Conservation (phyloP, 2,329 filamentous ascomycete genomes). For the Fusarium bulbicola region DNA sequence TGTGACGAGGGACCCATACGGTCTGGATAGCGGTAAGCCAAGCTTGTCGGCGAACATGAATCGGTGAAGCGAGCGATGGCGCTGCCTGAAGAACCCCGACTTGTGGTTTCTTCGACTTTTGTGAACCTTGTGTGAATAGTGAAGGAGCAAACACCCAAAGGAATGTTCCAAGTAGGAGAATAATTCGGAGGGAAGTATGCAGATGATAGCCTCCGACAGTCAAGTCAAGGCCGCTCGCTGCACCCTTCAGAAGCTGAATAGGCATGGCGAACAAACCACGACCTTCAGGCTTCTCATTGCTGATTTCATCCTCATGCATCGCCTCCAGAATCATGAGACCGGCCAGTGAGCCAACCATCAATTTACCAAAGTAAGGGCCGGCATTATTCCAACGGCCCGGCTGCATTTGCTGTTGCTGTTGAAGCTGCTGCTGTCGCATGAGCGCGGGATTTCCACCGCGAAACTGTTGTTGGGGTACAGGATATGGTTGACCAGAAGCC, state of each 20-base stretch:
- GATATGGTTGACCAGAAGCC: slow-evolving; percentile 64
- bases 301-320: slow-evolving; percentile 71
- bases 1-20: slow-evolving; percentile 89
- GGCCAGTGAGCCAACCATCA: slow-evolving; percentile 93
- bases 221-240: slow-evolving; percentile 60
- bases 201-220: slow-evolving; percentile 64
- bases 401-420: slow-evolving; percentile 61
- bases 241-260: slow-evolving; percentile 61
- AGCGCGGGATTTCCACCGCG: slow-evolving; percentile 54
- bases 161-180: slow-evolving; percentile 62
- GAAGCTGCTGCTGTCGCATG: slow-evolving; percentile 65
- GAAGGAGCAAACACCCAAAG: slow-evolving; percentile 66
- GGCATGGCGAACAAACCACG: slow-evolving; percentile 74
- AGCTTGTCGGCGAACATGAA: slow-evolving; percentile 85
- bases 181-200: slow-evolving; percentile 61
- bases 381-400: slow-evolving; percentile 63
- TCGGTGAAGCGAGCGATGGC: slow-evolving; percentile 81
- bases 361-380: slow-evolving; percentile 72
- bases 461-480: slow-evolving; percentile 58
- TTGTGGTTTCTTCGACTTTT: slow-evolving; percentile 63
- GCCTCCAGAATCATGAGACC: slow-evolving; percentile 93
- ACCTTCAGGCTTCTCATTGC: slow-evolving; percentile 70
- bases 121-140: slow-evolving; percentile 54
- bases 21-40: slow-evolving; percentile 95
- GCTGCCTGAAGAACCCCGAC: slow-evolving; percentile 59